Percentiles rank a stretch among this genome's conserved stretches.
phyloP scores from a whole-genome alignment of 768 basidiomycete species.

The Lentinus tigrinus region DNA sequence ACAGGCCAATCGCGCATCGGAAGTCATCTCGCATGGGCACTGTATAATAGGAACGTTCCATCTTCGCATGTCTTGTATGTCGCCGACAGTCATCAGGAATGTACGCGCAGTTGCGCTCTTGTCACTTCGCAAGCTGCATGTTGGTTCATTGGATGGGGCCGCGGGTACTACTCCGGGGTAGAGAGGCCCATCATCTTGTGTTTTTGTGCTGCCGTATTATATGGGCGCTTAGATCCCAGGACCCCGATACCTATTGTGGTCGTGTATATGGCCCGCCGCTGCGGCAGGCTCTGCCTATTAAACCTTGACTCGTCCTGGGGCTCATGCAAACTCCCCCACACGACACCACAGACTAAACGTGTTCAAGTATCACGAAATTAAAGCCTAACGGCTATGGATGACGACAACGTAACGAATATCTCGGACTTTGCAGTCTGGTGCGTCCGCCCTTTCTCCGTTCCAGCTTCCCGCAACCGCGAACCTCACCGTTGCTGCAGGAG shows the following conservation, averaged over 20 bases:
- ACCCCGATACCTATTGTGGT: constrained; percentile 12
- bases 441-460: background rate
- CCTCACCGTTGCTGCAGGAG: constrained; percentile 25
- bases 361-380: background rate
- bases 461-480: background rate
- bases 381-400: constrained; percentile 15
- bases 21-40: background rate
- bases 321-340: constrained; percentile 10
- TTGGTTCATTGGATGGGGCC: too few species aligned
- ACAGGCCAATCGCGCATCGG: background rate
- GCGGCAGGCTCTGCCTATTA: background rate
- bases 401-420: constrained; percentile 10
- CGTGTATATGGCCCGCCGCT: constrained; percentile 8
- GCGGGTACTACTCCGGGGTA: too few species aligned
- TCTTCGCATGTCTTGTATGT: background rate
- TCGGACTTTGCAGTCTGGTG: constrained; percentile 21
- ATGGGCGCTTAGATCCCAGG: constrained; percentile 3
- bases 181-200: background rate
- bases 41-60: background rate
- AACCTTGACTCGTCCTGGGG: background rate
- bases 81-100: too few species aligned
- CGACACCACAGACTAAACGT: background rate
- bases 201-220: background rate
- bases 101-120: background rate
- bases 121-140: background rate